Evolutionary conservation across 768 basidiomycete genomes (phyloP).

Genomic region (Psilocybe cyanescens): DNA sequence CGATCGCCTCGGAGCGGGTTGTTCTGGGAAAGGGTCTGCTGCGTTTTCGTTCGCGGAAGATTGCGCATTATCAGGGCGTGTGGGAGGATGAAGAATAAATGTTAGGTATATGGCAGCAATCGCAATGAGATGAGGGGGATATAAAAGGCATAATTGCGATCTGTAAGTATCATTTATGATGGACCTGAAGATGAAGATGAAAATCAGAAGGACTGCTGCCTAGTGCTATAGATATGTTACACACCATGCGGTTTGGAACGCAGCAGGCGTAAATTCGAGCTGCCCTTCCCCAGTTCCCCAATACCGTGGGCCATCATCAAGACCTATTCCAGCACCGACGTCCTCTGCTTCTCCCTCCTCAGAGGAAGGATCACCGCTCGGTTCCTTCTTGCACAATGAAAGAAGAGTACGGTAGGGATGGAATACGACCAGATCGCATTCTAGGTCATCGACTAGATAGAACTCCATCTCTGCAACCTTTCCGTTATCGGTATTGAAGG

Average conservation of each 20-base stretch:
- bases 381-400: constrained; percentile 70
- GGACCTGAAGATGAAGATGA: constrained; percentile 60
- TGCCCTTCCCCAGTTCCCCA: constrained; percentile 85
- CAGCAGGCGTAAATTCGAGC: constrained; percentile 73
- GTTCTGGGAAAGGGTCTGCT: constrained; percentile 13
- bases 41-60: constrained; percentile 13
- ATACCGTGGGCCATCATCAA: constrained; percentile 63
- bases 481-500: constrained; percentile 86
- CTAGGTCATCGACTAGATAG: constrained; percentile 94
- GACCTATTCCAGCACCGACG: constrained; percentile 46
- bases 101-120: constrained; percentile 91
- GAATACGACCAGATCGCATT: constrained; percentile 92
- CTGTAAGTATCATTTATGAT: constrained; percentile 97
- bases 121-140: constrained; percentile 95
- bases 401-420: constrained; percentile 94
- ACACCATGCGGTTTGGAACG: constrained; percentile 91
- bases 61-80: constrained; percentile 32
- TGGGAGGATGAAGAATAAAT: constrained; percentile 70
- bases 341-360: constrained; percentile 64
- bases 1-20: constrained; percentile 36
- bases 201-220: constrained; percentile 45
- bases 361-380: constrained; percentile 31
- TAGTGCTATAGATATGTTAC: constrained; percentile 22
- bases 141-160: constrained; percentile 89
- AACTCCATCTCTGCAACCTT: constrained; percentile 99